A percentile compares a stretch with the other conserved stretches of the same genome.
These are phyloP conservation scores for Phaffia tasmanica DNA, from an alignment of 768 basidiomycete genomes.

Conservation along the genomic window DNA sequence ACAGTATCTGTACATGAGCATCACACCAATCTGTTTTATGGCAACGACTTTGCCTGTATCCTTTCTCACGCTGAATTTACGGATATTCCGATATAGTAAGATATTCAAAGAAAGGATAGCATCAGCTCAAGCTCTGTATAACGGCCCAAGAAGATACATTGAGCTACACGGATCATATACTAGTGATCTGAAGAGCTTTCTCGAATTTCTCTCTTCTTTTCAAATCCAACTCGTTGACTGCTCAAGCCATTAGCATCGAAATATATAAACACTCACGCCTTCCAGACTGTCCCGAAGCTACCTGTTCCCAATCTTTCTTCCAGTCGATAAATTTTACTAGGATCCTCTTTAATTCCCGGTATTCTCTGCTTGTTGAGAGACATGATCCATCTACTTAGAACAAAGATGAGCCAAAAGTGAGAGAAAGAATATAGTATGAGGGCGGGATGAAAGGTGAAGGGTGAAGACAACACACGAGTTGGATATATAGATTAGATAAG, in stretches of 20 bases:
- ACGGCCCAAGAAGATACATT: no score
- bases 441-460: not conserved
- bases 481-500: no score
- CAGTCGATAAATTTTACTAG: conserved; percentile 36
- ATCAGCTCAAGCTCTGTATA: no score
- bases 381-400: not conserved
- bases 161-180: no score
- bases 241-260: no score
- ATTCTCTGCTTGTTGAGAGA: not conserved
- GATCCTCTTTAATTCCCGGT: not conserved
- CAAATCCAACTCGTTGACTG: no score
- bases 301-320: conserved; percentile 95
- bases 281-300: conserved; percentile 94
- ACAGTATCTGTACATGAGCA: conserved; percentile 2
- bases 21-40: conserved; percentile 90
- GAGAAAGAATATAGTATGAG: not conserved
- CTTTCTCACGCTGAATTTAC: conserved; percentile 55
- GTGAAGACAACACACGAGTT: no score
- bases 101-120: not conserved
- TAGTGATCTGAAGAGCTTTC: no score
- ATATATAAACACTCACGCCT: conserved; percentile 47
- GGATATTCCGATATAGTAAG: not conserved
- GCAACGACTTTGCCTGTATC: conserved; percentile 90
- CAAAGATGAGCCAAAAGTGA: not conserved
- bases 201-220: no score